Evolutionary conservation across 1,139 yeast genomes (phyloP).

Genomic region (Chernovozyma sophiae-reginae): DNA sequence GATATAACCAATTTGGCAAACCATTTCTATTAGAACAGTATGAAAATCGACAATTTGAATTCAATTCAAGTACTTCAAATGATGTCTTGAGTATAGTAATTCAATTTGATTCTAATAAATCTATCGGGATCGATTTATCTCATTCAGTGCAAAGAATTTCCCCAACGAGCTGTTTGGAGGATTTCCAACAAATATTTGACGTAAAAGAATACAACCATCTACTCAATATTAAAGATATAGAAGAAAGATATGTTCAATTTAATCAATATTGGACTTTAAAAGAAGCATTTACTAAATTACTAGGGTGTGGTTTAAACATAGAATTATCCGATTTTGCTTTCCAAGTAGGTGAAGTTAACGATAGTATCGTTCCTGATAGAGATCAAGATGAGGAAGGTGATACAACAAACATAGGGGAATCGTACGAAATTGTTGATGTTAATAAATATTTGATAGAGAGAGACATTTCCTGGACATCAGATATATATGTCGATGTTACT

Average conservation of each 20-base stretch:
- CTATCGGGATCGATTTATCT: slow-evolving; percentile 63
- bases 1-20: slow-evolving; percentile 33
- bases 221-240: slow-evolving; percentile 10
- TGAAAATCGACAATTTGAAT: slow-evolving; percentile 19
- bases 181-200: slow-evolving; percentile 50
- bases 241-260: slow-evolving; percentile 27
- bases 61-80: slow-evolving; percentile 57
- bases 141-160: slow-evolving; percentile 45
- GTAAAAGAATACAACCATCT: slow-evolving; percentile 34
- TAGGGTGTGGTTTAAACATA: slow-evolving; percentile 59
- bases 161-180: slow-evolving; percentile 28
- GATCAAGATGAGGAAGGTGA: too few species aligned
- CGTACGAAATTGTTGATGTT: background rate
- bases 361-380: background rate
- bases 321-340: slow-evolving; percentile 29
- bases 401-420: background rate
- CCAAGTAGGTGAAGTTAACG: background rate
- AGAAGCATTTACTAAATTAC: slow-evolving; percentile 61
- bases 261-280: slow-evolving; percentile 70
- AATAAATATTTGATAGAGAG: background rate
- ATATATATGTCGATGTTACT: background rate
- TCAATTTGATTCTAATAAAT: slow-evolving; percentile 19
- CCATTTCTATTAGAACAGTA: slow-evolving; percentile 19
- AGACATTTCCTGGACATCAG: slow-evolving; percentile 2
- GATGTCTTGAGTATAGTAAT: slow-evolving; percentile 45